These are phyloP conservation scores for Trifolium pratense DNA, from an alignment of 306 rosid genomes.

Conservation along the genomic window DNA sequence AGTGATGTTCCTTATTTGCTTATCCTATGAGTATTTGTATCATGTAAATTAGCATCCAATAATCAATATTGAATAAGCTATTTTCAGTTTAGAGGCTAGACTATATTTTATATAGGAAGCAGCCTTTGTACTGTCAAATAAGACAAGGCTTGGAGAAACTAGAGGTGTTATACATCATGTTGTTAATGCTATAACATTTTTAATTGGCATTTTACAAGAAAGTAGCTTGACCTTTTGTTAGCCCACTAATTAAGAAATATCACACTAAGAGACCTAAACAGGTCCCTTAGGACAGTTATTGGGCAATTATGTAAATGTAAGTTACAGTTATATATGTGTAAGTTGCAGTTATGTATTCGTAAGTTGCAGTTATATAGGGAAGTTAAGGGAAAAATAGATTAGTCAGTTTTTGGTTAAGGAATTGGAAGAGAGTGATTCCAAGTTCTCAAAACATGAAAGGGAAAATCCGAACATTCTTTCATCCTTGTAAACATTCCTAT, in stretches of 20 bases:
- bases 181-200: not conserved
- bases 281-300: not conserved
- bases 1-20: constrained; percentile 8
- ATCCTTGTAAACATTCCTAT: not conserved
- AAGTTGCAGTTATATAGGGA: not conserved
- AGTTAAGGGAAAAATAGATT: not conserved
- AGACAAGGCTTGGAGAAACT: constrained; percentile 14
- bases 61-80: constrained; percentile 7
- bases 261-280: not conserved
- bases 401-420: not conserved
- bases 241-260: not conserved
- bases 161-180: not conserved
- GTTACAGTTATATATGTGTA: not conserved
- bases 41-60: not conserved
- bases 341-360: not conserved
- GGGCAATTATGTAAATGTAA: not conserved
- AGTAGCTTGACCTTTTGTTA: not conserved
- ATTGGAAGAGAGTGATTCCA: too few relatives aligned
- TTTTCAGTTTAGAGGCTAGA: constrained; percentile 1
- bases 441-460: too few relatives aligned
- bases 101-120: not conserved
- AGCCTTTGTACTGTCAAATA: not conserved
- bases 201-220: constrained; percentile 11
- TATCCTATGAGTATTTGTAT: constrained; percentile 5
- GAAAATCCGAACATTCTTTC: not conserved